phyloP scores from a whole-genome alignment of 495 filamentous ascomycete genomes.

The Tuber magnatum region DNA sequence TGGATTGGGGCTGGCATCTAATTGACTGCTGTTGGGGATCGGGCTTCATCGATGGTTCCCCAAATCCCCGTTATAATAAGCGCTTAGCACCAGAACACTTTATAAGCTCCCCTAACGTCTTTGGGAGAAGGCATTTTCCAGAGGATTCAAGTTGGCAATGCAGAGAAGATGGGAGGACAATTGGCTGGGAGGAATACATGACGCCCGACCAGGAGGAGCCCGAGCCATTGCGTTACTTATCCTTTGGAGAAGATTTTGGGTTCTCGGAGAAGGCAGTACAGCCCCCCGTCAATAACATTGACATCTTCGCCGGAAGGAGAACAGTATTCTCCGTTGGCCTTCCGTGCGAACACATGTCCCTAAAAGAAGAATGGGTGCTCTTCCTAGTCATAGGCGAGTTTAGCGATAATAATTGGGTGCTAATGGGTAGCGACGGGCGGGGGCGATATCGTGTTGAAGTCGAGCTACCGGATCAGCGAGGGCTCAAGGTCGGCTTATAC shows the following conservation, averaged over 20 bases:
- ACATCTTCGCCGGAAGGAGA: not conserved
- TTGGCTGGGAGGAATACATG: slow-evolving; percentile 33
- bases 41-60: slow-evolving; percentile 50
- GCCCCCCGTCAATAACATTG: slow-evolving; percentile 10
- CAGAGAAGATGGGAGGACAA: slow-evolving; percentile 13
- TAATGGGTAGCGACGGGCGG: slow-evolving; percentile 37
- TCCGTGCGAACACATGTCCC: slow-evolving; percentile 18
- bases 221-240: slow-evolving; percentile 4
- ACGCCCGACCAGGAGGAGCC: slow-evolving; percentile 2
- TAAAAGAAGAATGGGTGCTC: slow-evolving; percentile 19
- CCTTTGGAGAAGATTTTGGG: slow-evolving; percentile 6
- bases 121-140: slow-evolving; percentile 75
- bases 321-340: slow-evolving; percentile 17
- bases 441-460: slow-evolving; percentile 26
- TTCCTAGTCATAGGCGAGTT: slow-evolving; percentile 33
- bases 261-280: slow-evolving; percentile 17
- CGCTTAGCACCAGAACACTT: slow-evolving; percentile 65
- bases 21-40: slow-evolving; percentile 92
- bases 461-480: slow-evolving; percentile 11
- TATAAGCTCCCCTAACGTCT: slow-evolving; percentile 71
- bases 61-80: slow-evolving; percentile 53
- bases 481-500: slow-evolving; percentile 24
- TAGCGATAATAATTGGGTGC: slow-evolving; percentile 14
- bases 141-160: slow-evolving; percentile 43
- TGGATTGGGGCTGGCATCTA: slow-evolving; percentile 86